A percentile compares a stretch with the other conserved stretches of the same genome.
Conservation (phyloP, 2,329 filamentous ascomycete species). For the Cytospora chrysosperma region DNA sequence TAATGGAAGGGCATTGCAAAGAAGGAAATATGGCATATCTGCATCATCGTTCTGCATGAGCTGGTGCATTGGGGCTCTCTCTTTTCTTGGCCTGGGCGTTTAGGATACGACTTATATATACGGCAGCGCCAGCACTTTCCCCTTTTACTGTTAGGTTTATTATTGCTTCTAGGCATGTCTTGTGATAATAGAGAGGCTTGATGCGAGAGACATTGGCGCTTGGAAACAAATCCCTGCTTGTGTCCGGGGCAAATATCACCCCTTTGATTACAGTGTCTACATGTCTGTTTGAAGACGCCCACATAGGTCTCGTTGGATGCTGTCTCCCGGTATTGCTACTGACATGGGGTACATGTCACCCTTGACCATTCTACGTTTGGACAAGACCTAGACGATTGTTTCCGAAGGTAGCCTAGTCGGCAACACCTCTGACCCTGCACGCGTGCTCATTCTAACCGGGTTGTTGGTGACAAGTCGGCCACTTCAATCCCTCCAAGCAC, state of each 20-base stretch:
- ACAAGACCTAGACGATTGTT: no score
- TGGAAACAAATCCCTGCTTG: background rate
- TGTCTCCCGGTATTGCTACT: no score
- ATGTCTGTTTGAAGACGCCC: no score
- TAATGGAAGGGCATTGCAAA: constrained; percentile 12
- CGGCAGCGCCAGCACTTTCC: constrained; percentile 20
- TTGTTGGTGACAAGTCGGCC: no score
- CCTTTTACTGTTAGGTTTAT: constrained; percentile 2
- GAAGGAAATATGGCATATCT: constrained; percentile 4
- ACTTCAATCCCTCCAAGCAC: no score
- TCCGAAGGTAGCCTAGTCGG: no score
- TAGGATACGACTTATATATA: constrained; percentile 16
- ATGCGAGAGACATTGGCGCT: background rate
- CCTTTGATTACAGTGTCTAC: background rate
- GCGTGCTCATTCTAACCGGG: no score
- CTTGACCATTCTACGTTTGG: no score
- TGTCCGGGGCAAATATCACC: background rate
- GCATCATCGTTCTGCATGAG: constrained; percentile 12
- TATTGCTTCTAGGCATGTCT: background rate
- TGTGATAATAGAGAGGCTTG: constrained; percentile 7
- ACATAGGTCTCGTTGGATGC: no score
- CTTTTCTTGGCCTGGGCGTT: constrained; percentile 9
- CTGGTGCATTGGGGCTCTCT: constrained; percentile 6
- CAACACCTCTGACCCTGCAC: no score
- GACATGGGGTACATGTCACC: no score